Evolutionary conservation across 345 rosid species (phyloP).

Genomic region (Aegle marmelos): DNA sequence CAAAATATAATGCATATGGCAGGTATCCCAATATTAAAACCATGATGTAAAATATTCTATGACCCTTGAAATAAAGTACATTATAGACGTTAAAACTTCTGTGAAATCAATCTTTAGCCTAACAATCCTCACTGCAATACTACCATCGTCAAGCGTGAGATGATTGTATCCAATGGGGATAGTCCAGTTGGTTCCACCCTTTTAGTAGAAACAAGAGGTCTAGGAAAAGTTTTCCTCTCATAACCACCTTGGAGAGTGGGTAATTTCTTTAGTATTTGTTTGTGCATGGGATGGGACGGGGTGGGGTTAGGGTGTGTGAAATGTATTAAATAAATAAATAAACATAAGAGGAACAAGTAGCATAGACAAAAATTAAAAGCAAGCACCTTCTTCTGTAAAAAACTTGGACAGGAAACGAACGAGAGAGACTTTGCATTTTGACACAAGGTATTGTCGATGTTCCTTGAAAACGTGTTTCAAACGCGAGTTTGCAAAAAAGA

Average conservation of each 20-base stretch:
- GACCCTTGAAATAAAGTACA: background rate
- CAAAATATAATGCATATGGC: background rate
- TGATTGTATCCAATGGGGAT: background rate
- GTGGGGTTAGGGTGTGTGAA: background rate
- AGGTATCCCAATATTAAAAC: background rate
- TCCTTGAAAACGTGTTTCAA: slow-evolving; percentile 56
- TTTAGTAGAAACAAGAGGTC: background rate
- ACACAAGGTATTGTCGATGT: slow-evolving; percentile 53
- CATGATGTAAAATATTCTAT: too few relatives aligned
- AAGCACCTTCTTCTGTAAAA: slow-evolving; percentile 67
- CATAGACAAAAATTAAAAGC: background rate
- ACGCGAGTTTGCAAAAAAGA: slow-evolving; percentile 56
- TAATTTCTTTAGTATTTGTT: background rate
- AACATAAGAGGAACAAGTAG: background rate
- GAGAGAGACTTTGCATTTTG: slow-evolving; percentile 66
- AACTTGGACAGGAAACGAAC: slow-evolving; percentile 55
- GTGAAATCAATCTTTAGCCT: too few relatives aligned
- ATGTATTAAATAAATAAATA: background rate
- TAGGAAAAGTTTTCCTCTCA: background rate
- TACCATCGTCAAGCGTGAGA: background rate
- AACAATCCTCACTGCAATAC: background rate
- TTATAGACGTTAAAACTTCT: background rate
- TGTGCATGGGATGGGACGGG: background rate
- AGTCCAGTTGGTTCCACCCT: background rate
- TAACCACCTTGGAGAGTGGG: background rate